Evolutionary conservation across 805 yeast species (phyloP).

Genomic region (Diddensiella transvaalensis): DNA sequence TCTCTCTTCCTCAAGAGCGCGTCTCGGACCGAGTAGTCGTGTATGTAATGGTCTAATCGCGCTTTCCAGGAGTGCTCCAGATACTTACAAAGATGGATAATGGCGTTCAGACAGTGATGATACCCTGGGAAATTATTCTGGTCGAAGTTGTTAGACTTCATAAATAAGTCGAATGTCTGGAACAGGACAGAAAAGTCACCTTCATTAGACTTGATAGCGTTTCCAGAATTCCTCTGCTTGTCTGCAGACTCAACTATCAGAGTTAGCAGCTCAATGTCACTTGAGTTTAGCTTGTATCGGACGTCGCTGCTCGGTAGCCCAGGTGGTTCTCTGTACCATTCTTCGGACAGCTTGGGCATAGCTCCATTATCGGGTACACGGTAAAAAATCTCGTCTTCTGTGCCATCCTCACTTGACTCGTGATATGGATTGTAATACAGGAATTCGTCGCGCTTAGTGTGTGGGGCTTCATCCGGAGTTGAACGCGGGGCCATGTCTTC

Average conservation of each 20-base stretch:
- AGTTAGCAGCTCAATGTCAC: slow-evolving; percentile 18
- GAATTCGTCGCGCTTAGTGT: background rate
- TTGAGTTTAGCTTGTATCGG: slow-evolving; percentile 4
- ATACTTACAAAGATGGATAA: slow-evolving; percentile 19
- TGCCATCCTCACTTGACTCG: background rate
- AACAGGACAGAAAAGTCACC: slow-evolving; percentile 19
- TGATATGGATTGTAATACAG: background rate
- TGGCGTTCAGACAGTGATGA: slow-evolving; percentile 17
- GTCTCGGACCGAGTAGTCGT: slow-evolving; percentile 13
- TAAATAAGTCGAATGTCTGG: slow-evolving; percentile 15
- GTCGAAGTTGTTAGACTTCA: slow-evolving; percentile 12
- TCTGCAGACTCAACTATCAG: slow-evolving; percentile 22
- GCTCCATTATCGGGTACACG: background rate
- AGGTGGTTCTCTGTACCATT: too few species aligned
- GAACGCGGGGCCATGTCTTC: background rate
- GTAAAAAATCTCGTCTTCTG: background rate
- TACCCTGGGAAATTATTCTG: slow-evolving; percentile 12
- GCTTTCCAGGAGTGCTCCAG: slow-evolving; percentile 17
- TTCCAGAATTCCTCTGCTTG: slow-evolving; percentile 2
- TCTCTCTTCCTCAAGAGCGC: background rate
- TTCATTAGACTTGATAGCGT: background rate
- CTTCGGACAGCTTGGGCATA: background rate
- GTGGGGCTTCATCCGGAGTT: background rate
- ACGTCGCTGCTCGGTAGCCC: too few species aligned
- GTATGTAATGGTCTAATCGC: slow-evolving; percentile 16